Percentiles rank a stretch among this genome's conserved stretches.
These are phyloP conservation scores for Shiraia sp. DNA, from an alignment of 2,329 filamentous ascomycete species.

Conservation along the genomic window DNA sequence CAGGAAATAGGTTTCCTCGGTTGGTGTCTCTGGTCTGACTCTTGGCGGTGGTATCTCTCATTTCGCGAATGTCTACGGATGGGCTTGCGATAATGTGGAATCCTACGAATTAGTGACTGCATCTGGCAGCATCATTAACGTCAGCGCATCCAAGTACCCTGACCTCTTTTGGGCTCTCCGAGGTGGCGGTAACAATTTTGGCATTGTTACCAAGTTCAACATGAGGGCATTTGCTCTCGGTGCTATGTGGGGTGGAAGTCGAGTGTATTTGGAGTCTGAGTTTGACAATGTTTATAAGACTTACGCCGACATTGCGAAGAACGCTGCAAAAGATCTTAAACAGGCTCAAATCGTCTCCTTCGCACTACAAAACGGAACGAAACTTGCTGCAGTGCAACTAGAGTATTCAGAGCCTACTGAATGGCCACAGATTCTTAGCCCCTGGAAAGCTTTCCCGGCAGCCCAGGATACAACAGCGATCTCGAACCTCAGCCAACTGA, in stretches of 20 bases:
- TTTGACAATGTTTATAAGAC: conserved; percentile 26
- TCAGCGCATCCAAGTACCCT: conserved; percentile 24
- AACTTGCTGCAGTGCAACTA: conserved; percentile 25
- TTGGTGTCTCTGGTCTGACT: conserved; percentile 20
- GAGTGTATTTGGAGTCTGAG: conserved; percentile 13
- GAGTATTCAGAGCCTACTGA: conserved; percentile 29
- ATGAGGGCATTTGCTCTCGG: conserved; percentile 27
- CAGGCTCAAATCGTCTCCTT: conserved; percentile 28
- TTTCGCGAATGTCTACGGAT: conserved; percentile 27
- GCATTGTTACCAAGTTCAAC: conserved; percentile 36
- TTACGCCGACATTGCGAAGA: conserved; percentile 18
- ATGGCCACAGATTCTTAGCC: conserved; percentile 27
- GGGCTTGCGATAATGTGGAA: conserved; percentile 37
- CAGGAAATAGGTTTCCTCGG: conserved; percentile 9
- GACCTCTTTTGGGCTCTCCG: conserved; percentile 47
- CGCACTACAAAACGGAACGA: conserved; percentile 14
- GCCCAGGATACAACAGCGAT: conserved; percentile 28
- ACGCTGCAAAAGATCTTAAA: conserved; percentile 18
- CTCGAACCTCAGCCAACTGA: conserved; percentile 24
- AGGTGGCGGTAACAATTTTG: conserved; percentile 43
- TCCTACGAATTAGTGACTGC: conserved; percentile 36
- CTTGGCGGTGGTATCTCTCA: conserved; percentile 31
- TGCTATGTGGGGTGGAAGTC: conserved; percentile 33
- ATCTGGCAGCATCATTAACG: conserved; percentile 18
- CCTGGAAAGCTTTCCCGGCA: conserved; percentile 31